Evolutionary conservation across 805 yeast species (phyloP), one percentile per base, ranked within the genome.

Genomic region (Clavispora phyllophila): DNA sequence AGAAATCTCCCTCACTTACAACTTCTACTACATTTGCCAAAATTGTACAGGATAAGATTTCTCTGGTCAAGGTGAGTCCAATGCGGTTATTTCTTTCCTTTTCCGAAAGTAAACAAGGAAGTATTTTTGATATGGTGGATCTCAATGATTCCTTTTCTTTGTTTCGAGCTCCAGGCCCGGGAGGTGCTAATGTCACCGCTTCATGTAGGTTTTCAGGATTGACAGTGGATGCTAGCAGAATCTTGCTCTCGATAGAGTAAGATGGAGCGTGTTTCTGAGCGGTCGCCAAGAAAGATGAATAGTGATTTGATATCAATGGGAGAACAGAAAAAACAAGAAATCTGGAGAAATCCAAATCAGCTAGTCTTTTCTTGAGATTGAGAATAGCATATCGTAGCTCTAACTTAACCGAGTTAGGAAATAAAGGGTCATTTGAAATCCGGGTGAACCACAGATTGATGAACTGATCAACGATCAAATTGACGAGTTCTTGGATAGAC

Each of bases 1-100:
- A 84, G 46, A 79, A 84, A 57, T 88, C 95, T 1, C 91, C 78
- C 38, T 84, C 90, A 0, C 82, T 63, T 1, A 84, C 51, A 63
- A 83, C 75, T 6, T 65, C 56, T 12, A 87, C 47, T 0, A 88
- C 77, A 42, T 77, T 73, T 19, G 79, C 68, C 10, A 68, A 46
- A 1, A 70, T 54, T 1, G 75, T 68, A 36, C 75, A 69, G 0
- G 86, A 58, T 2, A 87, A 41, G 5, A 90, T 68, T 52, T 90
- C 96, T 29, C 81, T 66, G 0, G 83, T 53, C 9, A 90, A 62
- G 0, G 73, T 58, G 0, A 49, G 44, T 0, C 79, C 80, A 3
- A 81, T 68, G 0, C 68, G 67, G 9, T 84, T 80, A 2, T 60
- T 45, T 20, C 70, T 73, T 34, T 75, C 82, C 8, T 54, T 52